Conservation (phyloP, 73 alveolate species). For the Paramecium primaurelia region DNA sequence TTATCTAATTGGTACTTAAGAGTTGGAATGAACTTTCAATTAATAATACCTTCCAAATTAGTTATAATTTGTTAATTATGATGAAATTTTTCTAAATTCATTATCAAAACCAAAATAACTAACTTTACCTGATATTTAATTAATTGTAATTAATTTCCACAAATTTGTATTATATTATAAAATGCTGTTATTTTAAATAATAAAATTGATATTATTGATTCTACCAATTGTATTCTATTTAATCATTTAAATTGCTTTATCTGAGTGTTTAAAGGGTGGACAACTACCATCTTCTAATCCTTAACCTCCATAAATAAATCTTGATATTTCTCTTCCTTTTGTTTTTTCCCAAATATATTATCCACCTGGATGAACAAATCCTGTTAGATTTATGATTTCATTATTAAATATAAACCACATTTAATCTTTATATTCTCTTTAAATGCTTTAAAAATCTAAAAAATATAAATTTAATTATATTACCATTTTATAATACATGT, state of each 20-base stretch:
- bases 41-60: conserved; percentile 13
- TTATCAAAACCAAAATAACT: conserved; percentile 8
- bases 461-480: not conserved
- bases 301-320: conserved; percentile 73
- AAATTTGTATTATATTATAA: not conserved
- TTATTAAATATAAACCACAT: conserved; percentile 50
- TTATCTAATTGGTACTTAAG: not conserved
- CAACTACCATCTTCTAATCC: conserved; percentile 56
- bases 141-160: conserved; percentile 1
- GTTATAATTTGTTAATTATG: not conserved
- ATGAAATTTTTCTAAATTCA: not conserved
- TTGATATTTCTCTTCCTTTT: conserved; percentile 72
- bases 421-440: not conserved
- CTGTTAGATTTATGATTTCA: conserved; percentile 28
- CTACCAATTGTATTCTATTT: not conserved
- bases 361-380: conserved; percentile 73
- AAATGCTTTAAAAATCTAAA: not conserved
- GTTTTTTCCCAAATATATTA: conserved; percentile 62
- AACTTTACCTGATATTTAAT: not conserved
- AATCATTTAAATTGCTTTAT: conserved; percentile 52
- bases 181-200: not conserved
- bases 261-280: conserved; percentile 12
- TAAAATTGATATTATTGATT: not conserved
- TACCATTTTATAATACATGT: not conserved
- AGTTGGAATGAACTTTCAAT: not conserved